Conservation (phyloP, 441 rosid species). For the Brassica hybrid region DNA sequence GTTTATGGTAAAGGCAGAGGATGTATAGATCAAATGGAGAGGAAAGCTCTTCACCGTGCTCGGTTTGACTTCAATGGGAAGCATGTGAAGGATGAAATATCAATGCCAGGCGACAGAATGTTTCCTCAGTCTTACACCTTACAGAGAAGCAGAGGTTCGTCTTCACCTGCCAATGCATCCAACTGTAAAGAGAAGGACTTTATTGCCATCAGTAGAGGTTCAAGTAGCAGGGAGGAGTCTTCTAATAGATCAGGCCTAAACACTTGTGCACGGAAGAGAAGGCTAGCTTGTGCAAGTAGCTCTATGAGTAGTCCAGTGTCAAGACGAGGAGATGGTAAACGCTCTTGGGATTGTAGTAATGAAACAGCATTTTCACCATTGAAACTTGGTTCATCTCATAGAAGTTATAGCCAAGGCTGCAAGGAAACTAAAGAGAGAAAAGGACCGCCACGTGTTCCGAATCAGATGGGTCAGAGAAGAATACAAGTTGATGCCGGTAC, state of each 20-base stretch:
- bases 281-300: conserved; percentile 52
- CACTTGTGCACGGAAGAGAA: conserved; percentile 58
- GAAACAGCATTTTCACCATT: no score
- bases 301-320: conserved; percentile 40
- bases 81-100: conserved; percentile 37
- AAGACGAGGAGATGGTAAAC: conserved; percentile 45
- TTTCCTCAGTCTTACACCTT: conserved; percentile 41
- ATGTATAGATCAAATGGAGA: conserved; percentile 37
- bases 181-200: conserved; percentile 54
- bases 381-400: no score
- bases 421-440: conserved; percentile 34
- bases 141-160: conserved; percentile 52
- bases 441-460: conserved; percentile 15
- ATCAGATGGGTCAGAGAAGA: neutral
- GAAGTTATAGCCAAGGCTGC: conserved; percentile 37
- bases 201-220: conserved; percentile 63
- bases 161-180: conserved; percentile 44
- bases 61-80: conserved; percentile 46
- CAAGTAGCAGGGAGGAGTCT: conserved; percentile 55
- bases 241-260: conserved; percentile 45
- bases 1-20: conserved; percentile 31
- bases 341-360: no score
- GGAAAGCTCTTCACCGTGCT: conserved; percentile 34
- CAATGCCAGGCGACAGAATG: conserved; percentile 29
- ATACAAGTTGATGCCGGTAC: conserved; percentile 50